Evolutionary conservation across 805 yeast species (phyloP).

Genomic region (Maudiozyma turicensis): DNA sequence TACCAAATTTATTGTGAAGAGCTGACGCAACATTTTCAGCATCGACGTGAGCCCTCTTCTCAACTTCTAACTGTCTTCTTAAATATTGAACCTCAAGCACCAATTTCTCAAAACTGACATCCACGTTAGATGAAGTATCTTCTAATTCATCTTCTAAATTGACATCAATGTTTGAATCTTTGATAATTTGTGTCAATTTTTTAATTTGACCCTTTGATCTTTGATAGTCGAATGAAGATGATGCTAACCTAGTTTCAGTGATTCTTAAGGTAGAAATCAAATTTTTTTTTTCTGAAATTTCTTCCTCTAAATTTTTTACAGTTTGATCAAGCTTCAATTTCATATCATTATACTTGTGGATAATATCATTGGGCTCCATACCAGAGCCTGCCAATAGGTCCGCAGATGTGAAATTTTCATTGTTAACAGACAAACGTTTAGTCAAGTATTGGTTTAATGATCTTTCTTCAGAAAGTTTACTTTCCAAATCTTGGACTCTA

Average conservation of each 20-base stretch:
- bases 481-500: constrained; percentile 32
- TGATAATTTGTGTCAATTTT: constrained; percentile 27
- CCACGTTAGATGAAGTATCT: constrained; percentile 10
- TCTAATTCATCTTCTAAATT: constrained; percentile 20
- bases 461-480: constrained; percentile 26
- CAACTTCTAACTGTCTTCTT: constrained; percentile 40
- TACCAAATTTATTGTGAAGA: constrained; percentile 17
- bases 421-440: constrained; percentile 17
- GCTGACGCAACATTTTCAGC: constrained; percentile 37
- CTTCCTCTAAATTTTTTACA: constrained; percentile 39
- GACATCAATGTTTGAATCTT: constrained; percentile 17
- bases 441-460: constrained; percentile 23
- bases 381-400: constrained; percentile 4
- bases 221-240: constrained; percentile 53
- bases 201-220: constrained; percentile 36
- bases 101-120: constrained; percentile 25
- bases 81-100: constrained; percentile 39
- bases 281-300: constrained; percentile 34
- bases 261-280: constrained; percentile 48
- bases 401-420: neutral
- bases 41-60: constrained; percentile 40
- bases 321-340: constrained; percentile 45
- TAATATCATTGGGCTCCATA: constrained; percentile 11
- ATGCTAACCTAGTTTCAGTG: constrained; percentile 53
- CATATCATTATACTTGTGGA: constrained; percentile 31